phyloP scores from a whole-genome alignment of 169 alveolate species.

The Cryptosporidium meleagridis region DNA sequence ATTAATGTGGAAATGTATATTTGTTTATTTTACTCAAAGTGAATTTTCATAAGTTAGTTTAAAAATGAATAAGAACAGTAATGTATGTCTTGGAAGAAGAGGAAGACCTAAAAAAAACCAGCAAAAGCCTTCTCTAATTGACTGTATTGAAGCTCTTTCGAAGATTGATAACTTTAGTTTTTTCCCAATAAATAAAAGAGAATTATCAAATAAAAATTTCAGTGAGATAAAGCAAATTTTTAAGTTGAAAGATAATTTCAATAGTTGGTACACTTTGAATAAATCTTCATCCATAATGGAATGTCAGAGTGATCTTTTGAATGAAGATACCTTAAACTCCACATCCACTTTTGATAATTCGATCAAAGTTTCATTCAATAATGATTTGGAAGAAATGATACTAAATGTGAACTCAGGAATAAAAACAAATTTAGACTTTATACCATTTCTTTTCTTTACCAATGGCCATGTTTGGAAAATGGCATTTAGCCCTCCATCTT shows the following conservation, averaged over 20 bases:
- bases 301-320: neutral
- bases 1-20: neutral
- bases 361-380: neutral
- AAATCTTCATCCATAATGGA: neutral
- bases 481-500: slow-evolving; percentile 67
- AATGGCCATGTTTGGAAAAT: slow-evolving; percentile 65
- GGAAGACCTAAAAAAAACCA: slow-evolving; percentile 64
- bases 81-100: slow-evolving; percentile 68
- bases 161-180: slow-evolving; percentile 52
- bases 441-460: slow-evolving; percentile 32
- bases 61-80: slow-evolving; percentile 26
- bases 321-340: neutral
- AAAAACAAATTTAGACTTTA: slow-evolving; percentile 2
- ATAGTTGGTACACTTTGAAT: slow-evolving; percentile 1
- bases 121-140: slow-evolving; percentile 2
- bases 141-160: slow-evolving; percentile 29
- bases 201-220: neutral
- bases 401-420: neutral
- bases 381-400: neutral
- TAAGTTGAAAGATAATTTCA: slow-evolving; percentile 3
- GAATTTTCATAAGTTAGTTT: neutral
- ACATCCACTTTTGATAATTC: neutral
- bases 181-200: slow-evolving; percentile 15
- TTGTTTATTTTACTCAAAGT: neutral
- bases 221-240: neutral